Conservation (phyloP, 768 basidiomycete genomes). For the Mycena rebaudengoi region DNA sequence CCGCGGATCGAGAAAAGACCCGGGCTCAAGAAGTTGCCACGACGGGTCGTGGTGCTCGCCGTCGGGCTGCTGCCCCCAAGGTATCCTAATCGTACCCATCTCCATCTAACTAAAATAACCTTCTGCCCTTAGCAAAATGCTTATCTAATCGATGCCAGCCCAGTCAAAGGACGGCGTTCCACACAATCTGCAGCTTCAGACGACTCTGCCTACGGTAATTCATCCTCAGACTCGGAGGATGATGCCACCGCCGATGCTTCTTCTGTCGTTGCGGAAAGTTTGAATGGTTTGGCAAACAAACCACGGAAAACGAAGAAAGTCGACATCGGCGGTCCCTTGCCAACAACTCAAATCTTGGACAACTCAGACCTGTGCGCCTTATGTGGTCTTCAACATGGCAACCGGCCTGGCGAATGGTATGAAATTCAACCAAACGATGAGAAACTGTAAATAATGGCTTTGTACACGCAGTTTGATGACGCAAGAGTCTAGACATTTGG, state of each 20-base stretch:
- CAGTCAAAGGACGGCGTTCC: slow-evolving; percentile 17
- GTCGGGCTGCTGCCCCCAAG: slow-evolving; percentile 69
- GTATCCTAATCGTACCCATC: slow-evolving; percentile 26
- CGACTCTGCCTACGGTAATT: slow-evolving; percentile 24
- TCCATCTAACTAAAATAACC: not conserved
- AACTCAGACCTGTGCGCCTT: slow-evolving; percentile 58
- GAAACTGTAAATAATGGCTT: too few relatives aligned
- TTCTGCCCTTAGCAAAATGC: slow-evolving; percentile 22
- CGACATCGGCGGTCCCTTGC: slow-evolving; percentile 15
- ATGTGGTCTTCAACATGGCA: slow-evolving; percentile 63
- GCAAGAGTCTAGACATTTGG: slow-evolving; percentile 68
- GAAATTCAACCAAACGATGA: too few relatives aligned
- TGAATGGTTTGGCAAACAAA: slow-evolving; percentile 18
- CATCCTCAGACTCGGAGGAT: slow-evolving; percentile 14
- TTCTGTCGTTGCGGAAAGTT: slow-evolving; percentile 10
- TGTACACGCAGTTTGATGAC: too few relatives aligned
- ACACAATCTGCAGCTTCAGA: slow-evolving; percentile 1
- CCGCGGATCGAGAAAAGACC: slow-evolving; percentile 50
- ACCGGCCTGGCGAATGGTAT: slow-evolving; percentile 58
- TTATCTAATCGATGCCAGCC: slow-evolving; percentile 22
- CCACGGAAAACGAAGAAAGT: slow-evolving; percentile 19
- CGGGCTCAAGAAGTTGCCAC: slow-evolving; percentile 55
- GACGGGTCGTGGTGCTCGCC: slow-evolving; percentile 79
- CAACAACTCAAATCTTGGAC: slow-evolving; percentile 26
- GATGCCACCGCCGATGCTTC: slow-evolving; percentile 12